Conservation (phyloP, 176 grass and related monocot species). For the Cenchrus fungigraminus region DNA sequence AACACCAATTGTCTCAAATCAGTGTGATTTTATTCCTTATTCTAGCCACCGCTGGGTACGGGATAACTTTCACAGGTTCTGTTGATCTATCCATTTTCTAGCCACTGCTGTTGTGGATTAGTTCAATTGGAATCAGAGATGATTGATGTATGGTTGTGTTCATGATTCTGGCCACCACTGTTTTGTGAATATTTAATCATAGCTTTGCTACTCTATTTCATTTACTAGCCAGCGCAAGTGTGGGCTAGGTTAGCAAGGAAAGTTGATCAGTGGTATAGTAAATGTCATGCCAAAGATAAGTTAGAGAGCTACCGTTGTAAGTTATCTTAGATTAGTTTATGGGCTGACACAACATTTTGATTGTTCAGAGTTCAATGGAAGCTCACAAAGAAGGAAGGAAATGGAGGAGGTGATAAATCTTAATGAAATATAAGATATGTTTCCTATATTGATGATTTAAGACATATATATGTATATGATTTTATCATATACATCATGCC, state of each 20-base stretch:
- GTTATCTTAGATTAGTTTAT: neutral
- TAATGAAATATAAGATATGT: neutral
- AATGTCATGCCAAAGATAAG: neutral
- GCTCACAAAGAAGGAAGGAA: neutral
- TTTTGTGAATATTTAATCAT: neutral
- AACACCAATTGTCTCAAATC: too few species aligned
- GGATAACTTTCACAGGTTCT: too few species aligned
- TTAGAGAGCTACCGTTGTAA: neutral
- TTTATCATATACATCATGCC: neutral
- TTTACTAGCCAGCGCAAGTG: neutral
- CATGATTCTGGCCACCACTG: neutral
- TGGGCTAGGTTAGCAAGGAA: neutral
- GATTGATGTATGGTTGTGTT: too few species aligned
- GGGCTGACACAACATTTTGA: neutral
- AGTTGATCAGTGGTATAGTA: conserved; percentile 2
- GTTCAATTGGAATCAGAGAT: too few species aligned
- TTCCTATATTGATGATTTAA: neutral
- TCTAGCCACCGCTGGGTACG: too few species aligned
- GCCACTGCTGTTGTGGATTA: neutral
- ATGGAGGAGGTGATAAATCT: neutral
- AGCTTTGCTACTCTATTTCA: neutral
- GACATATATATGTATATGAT: neutral
- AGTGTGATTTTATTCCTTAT: too few species aligned
- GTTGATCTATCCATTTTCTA: neutral
- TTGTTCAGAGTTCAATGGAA: neutral